These are phyloP conservation scores for Cyphellophora europaea DNA, from an alignment of 2,329 filamentous ascomycete species.

Conservation along the genomic window DNA sequence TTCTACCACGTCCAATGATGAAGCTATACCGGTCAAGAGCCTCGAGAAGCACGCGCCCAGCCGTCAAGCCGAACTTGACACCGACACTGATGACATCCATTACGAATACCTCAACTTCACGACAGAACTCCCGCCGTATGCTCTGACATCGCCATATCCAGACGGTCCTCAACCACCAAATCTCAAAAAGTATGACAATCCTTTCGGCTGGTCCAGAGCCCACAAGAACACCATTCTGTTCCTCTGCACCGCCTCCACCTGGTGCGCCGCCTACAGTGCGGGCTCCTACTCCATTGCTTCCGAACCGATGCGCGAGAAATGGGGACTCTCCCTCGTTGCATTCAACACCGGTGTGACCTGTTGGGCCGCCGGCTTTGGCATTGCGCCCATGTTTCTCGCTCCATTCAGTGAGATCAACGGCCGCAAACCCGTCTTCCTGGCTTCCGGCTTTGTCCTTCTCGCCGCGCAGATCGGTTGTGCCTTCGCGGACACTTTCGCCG, in stretches of 20 bases:
- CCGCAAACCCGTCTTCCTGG: conserved; percentile 70
- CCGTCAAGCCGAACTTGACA: too few relatives aligned
- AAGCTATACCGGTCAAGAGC: too few relatives aligned
- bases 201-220: conserved; percentile 60
- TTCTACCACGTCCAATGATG: too few relatives aligned
- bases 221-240: conserved; percentile 64
- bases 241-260: conserved; percentile 67
- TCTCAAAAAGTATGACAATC: conserved; percentile 57
- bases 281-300: conserved; percentile 69
- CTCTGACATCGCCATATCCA: conserved; percentile 23
- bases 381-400: conserved; percentile 80
- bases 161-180: conserved; percentile 45
- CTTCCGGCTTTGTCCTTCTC: conserved; percentile 65
- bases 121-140: conserved; percentile 44
- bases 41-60: too few relatives aligned
- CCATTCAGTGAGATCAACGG: conserved; percentile 86
- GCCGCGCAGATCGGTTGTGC: conserved; percentile 59
- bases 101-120: conserved; percentile 55
- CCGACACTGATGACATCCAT: conserved; percentile 28
- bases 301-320: conserved; percentile 55
- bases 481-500: conserved; percentile 57
- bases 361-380: conserved; percentile 71
- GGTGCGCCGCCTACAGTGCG: conserved; percentile 69
- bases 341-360: conserved; percentile 65
- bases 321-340: conserved; percentile 55